These are phyloP conservation scores for Neurospora cerealis DNA, from an alignment of 495 filamentous ascomycete genomes.

Conservation along the genomic window DNA sequence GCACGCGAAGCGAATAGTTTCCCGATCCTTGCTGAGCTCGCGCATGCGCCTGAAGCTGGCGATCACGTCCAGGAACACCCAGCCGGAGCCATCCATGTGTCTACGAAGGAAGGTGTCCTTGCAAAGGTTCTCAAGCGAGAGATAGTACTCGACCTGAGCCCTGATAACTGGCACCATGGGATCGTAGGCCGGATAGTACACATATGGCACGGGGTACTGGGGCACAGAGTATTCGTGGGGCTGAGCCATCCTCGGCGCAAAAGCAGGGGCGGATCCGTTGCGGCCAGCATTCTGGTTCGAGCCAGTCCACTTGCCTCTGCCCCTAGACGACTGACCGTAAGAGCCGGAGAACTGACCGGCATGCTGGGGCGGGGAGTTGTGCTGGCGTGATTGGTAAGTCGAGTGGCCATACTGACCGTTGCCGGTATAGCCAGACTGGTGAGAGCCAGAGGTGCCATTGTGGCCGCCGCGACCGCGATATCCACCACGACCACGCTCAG, in stretches of 20 bases:
- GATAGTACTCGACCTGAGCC: constrained; percentile 88
- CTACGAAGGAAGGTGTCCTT: constrained; percentile 84
- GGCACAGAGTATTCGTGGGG: constrained; percentile 10
- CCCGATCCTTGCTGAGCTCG: constrained; percentile 51
- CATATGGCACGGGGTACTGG: constrained; percentile 10
- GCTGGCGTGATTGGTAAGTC: constrained; percentile 18
- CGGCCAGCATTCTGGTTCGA: constrained; percentile 8
- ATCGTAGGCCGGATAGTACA: constrained; percentile 11
- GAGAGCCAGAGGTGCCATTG: constrained; percentile 5
- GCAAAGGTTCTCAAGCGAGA: constrained; percentile 91
- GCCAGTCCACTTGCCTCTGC: constrained; percentile 16
- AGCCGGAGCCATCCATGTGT: constrained; percentile 92
- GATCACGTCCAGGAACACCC: constrained; percentile 68
- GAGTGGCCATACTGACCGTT: constrained; percentile 20
- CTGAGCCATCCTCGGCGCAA: constrained; percentile 9
- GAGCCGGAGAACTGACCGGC: constrained; percentile 11
- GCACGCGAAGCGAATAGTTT: constrained; percentile 65
- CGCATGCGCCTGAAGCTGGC: constrained; percentile 78
- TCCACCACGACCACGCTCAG: constrained; percentile 30
- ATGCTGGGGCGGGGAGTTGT: constrained; percentile 12
- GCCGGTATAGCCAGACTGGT: constrained; percentile 6
- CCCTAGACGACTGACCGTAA: constrained; percentile 12
- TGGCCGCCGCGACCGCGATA: constrained; percentile 29
- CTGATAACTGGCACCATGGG: constrained; percentile 12
- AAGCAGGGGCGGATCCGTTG: constrained; percentile 9